Evolutionary conservation across 31 red algal species (phyloP), one percentile per base, ranked within the genome.

Genomic region (Bonnemaisonia californica): DNA sequence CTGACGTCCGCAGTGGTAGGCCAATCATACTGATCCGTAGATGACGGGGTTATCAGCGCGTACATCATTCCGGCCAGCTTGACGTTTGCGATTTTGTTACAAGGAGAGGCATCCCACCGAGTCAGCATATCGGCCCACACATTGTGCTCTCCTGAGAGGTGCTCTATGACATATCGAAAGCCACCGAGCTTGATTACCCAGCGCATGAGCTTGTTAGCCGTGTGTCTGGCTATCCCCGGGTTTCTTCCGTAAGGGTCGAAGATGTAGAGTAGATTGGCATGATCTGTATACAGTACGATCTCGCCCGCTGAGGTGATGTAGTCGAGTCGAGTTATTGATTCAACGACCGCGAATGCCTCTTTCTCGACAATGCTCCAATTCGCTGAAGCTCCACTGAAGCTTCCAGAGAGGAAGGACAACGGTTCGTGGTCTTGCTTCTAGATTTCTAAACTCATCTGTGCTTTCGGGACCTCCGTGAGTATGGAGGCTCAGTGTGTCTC

Each of bases 351-450:
- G 55, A 42, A 80, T 8, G 24, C 76, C 69, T 67, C 57, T 33
- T 80, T 80, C 60, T 80, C 76, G 12, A 37, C 16, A 40, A 67
- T 45, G 13, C 27, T 41, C 76, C 76, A 80, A 16, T 39, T 80
- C 4, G 26, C 21, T 16, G 61, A 4, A 29, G 16, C 4, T 8
- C 76, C 76, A 4, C 8, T 65, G 76, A 80, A 80, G 8, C 30
- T 37, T 13, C 76, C 76, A 4, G 59, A 66, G 19, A 80, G 34
- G 59, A 66, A 80, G 39, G 40, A 71, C 22, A 80, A 33, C 22
- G 76, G 76, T 41, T 80, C 76, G 33, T 80, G 76, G 5, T 26
- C 54, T 33, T 80, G 76, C 4, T 66, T 41, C 4, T 71, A 5
- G 7, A 63, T 7, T 26, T 9, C 22, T 34, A 23, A 69, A 4